Conservation (phyloP, 441 rosid species). For the Omphalea diandra region DNA sequence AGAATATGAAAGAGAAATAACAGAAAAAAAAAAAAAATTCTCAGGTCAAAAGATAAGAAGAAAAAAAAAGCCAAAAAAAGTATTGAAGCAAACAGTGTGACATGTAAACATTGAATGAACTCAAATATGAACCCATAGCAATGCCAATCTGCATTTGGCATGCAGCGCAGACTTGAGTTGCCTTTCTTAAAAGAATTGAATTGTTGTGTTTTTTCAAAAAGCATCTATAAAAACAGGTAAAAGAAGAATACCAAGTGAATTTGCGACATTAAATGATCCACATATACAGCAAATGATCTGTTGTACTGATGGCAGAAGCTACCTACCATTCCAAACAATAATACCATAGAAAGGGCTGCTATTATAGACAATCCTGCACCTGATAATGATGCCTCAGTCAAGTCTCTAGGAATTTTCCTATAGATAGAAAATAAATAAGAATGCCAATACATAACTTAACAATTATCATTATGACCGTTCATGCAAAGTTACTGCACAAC, state of each 20-base stretch:
- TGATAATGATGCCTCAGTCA: slow-evolving; percentile 97
- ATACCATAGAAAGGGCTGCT: slow-evolving; percentile 83
- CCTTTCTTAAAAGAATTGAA: not conserved
- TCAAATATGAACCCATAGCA: not conserved
- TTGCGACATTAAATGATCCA: not conserved
- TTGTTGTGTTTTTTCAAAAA: not conserved
- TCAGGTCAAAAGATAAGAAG: not conserved
- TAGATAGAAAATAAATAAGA: slow-evolving; percentile 21
- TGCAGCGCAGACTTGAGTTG: not conserved
- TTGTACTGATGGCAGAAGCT: not conserved
- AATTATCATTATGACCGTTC: not conserved
- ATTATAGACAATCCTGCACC: slow-evolving; percentile 91
- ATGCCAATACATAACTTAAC: no score
- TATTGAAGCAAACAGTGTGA: not conserved
- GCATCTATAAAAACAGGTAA: not conserved
- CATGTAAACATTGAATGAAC: not conserved
- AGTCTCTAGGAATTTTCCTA: slow-evolving; percentile 99
- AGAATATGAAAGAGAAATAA: not conserved
- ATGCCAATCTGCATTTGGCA: not conserved
- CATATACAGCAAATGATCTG: not conserved
- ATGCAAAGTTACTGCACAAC: not conserved
- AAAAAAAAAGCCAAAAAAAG: not conserved
- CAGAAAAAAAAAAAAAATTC: not conserved
- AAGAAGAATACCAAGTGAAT: not conserved
- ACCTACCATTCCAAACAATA: slow-evolving; percentile 97